phyloP scores from a whole-genome alignment of 768 basidiomycete species.

The Serendipita sp. region DNA sequence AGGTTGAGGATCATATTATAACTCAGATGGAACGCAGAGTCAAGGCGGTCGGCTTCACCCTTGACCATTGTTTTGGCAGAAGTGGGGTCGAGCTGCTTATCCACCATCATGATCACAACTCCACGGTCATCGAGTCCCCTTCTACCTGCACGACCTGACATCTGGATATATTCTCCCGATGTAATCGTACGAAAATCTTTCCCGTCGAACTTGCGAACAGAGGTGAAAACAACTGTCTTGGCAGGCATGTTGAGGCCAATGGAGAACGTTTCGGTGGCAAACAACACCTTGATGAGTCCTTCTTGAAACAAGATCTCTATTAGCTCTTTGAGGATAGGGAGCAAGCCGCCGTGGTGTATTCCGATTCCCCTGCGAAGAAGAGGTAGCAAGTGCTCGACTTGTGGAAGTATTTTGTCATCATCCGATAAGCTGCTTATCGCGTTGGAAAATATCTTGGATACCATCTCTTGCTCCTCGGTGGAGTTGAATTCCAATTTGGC shows the following conservation, averaged over 20 bases:
- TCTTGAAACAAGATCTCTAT: slow-evolving; percentile 99
- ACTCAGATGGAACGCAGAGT: slow-evolving; percentile 96
- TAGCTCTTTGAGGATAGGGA: slow-evolving; percentile 96
- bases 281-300: slow-evolving; percentile 92
- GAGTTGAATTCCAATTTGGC: slow-evolving; percentile 95
- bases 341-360: slow-evolving; percentile 93
- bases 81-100: slow-evolving; percentile 88
- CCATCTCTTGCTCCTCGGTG: slow-evolving; percentile 78
- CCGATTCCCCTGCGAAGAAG: slow-evolving; percentile 90
- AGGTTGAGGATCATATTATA: slow-evolving; percentile 99
- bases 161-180: slow-evolving; percentile 96
- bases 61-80: slow-evolving; percentile 96
- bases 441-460: slow-evolving; percentile 81
- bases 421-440: slow-evolving; percentile 79
- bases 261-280: slow-evolving; percentile 97
- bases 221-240: slow-evolving; percentile 96
- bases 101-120: slow-evolving; percentile 99
- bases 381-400: slow-evolving; percentile 84
- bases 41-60: slow-evolving; percentile 89
- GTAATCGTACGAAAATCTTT: slow-evolving; percentile 86
- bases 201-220: slow-evolving; percentile 91
- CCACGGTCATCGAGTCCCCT: slow-evolving; percentile 97
- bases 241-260: slow-evolving; percentile 99
- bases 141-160: slow-evolving; percentile 96
- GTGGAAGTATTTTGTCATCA: slow-evolving; percentile 80